A percentile compares a stretch with the other conserved stretches of the same genome.
phyloP scores from a whole-genome alignment of 257 asterid genomes.

The Ophiorrhiza pumila region DNA sequence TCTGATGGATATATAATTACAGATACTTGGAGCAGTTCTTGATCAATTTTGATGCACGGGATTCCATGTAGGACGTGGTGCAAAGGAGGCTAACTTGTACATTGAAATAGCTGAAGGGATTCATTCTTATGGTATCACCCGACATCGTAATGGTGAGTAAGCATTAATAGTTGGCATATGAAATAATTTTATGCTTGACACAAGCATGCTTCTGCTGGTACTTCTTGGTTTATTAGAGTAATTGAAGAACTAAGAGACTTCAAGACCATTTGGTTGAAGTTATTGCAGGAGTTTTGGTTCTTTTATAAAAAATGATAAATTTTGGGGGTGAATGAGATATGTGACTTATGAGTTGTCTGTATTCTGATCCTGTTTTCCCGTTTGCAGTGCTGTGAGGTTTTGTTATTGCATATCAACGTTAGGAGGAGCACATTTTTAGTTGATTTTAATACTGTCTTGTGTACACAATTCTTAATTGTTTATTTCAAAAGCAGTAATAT shows the following conservation, averaged over 20 bases:
- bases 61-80: conserved; percentile 66
- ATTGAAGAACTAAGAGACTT: too few species aligned
- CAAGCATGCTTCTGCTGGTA: not conserved
- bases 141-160: conserved; percentile 85
- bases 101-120: conserved; percentile 93
- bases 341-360: too few species aligned
- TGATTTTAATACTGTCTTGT: too few species aligned
- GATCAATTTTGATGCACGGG: conserved; percentile 18
- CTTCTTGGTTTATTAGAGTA: not conserved
- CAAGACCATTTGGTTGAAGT: too few species aligned
- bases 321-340: too few species aligned
- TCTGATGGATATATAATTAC: not conserved
- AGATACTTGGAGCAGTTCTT: conserved; percentile 5
- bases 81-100: conserved; percentile 86
- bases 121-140: conserved; percentile 75
- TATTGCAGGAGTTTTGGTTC: too few species aligned
- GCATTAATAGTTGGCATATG: not conserved
- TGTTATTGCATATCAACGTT: too few species aligned
- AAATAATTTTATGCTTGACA: too few species aligned
- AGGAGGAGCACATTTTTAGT: too few species aligned
- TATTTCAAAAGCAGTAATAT: not conserved
- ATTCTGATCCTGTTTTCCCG: too few species aligned
- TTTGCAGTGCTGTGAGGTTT: too few species aligned
- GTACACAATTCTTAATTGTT: not conserved
- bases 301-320: too few species aligned